phyloP scores from a whole-genome alignment of 805 yeast genomes.

The Maudiozyma turicensis region DNA sequence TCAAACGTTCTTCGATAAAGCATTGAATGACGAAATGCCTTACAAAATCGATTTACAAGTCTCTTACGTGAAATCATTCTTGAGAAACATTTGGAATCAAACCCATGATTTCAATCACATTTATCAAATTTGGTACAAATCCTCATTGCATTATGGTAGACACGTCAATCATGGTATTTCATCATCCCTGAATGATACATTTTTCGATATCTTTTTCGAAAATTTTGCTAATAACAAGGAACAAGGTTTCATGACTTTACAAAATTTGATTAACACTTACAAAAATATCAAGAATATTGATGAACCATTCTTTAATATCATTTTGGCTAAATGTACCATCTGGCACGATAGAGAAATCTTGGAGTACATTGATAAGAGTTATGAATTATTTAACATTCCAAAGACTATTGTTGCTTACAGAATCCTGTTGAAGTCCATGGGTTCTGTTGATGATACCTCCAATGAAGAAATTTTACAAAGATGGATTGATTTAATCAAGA shows the following conservation, averaged over 20 bases:
- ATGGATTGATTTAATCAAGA: conserved; percentile 45
- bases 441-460: conserved; percentile 45
- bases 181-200: conserved; percentile 59
- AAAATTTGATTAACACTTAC: conserved; percentile 46
- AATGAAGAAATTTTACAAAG: conserved; percentile 43
- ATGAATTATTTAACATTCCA: conserved; percentile 44
- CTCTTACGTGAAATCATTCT: conserved; percentile 56
- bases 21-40: conserved; percentile 60
- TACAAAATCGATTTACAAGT: conserved; percentile 63
- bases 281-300: conserved; percentile 51
- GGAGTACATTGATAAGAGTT: conserved; percentile 53
- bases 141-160: conserved; percentile 48
- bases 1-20: conserved; percentile 64
- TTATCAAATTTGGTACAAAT: conserved; percentile 51
- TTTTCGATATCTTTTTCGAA: conserved; percentile 59
- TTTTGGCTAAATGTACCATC: conserved; percentile 51
- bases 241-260: conserved; percentile 49
- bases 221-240: conserved; percentile 38
- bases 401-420: conserved; percentile 65
- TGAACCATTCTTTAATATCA: conserved; percentile 74
- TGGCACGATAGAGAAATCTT: conserved; percentile 64
- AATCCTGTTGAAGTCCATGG: conserved; percentile 62
- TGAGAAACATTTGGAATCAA: conserved; percentile 49
- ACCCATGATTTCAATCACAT: conserved; percentile 50
- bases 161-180: conserved; percentile 60